Evolutionary conservation across 805 yeast genomes (phyloP).

Genomic region (Lipomyces starkeyi): DNA sequence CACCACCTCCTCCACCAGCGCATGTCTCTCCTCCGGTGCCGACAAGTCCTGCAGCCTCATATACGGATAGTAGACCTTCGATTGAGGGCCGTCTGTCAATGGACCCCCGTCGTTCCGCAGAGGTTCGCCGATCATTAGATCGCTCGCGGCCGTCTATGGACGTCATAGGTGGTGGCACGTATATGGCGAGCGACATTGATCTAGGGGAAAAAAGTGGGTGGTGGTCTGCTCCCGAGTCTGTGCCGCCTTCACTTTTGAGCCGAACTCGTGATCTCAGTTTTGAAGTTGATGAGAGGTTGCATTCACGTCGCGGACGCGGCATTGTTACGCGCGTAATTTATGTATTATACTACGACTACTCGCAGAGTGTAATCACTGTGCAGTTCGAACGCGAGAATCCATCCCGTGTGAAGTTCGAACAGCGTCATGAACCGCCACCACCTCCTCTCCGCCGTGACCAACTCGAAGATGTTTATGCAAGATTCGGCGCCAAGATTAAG

Average conservation of each 20-base stretch:
- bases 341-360: constrained; percentile 71
- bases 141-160: constrained; percentile 19
- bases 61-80: constrained; percentile 17
- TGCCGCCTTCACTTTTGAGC: constrained; percentile 59
- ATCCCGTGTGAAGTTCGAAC: constrained; percentile 52
- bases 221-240: constrained; percentile 65
- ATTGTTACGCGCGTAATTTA: constrained; percentile 66
- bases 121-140: constrained; percentile 21
- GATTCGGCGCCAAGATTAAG: constrained; percentile 55
- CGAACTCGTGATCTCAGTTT: constrained; percentile 58
- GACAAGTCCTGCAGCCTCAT: constrained; percentile 15
- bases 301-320: constrained; percentile 63
- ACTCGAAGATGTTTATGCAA: constrained; percentile 56
- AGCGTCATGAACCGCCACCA: constrained; percentile 53
- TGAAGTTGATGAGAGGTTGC: constrained; percentile 67
- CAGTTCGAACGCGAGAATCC: constrained; percentile 64
- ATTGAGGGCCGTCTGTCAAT: constrained; percentile 22
- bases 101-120: constrained; percentile 40
- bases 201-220: constrained; percentile 55
- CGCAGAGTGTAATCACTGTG: constrained; percentile 66
- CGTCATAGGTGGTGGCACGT: constrained; percentile 26
- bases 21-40: constrained; percentile 39
- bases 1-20: constrained; percentile 41
- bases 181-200: constrained; percentile 45
- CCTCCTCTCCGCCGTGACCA: constrained; percentile 51